Base-by-base conservation (phyloP, 2,329 filamentous ascomycete species). In the Monilinia polystroma region DNA sequence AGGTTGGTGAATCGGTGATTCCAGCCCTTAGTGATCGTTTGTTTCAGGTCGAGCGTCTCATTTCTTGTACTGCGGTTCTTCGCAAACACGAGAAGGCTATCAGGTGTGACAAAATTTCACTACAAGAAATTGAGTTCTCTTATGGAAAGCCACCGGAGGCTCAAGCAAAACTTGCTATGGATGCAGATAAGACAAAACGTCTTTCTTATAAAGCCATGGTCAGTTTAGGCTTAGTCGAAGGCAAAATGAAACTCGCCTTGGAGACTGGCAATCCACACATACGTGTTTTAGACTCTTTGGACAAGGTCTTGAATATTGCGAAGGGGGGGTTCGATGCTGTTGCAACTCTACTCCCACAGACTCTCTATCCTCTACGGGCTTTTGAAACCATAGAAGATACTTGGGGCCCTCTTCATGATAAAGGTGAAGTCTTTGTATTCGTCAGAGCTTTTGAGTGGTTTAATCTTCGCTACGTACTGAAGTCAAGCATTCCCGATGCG, bases 31-130 rank as follows among this genome's bases (percentile, higher is more conserved):
- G 72, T n/a, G 72, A 76, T 51, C 72, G 72, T 26, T 60, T 74
- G 80, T 82, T 69, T 80, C 83, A 62, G 83, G 87, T 95, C 67
- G 86, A 90, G 73, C 85, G 89, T 26, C 82, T 95, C 38, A 87
- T 92, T 51, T 84, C 84, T 54, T 91, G 91, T 73, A 81, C 92
- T 35, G 84, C 87, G 55, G 86, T 88, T 1, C 84, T 93, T 69
- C 81, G 86, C 65, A 80, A 81, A 69, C 81, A 85, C 70, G 80
- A 81, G 57, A 81, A 81, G 20, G 81, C 83, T 63, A 83, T 90
- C 47, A 79, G 80, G 54, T 84, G 84, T 74, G 83, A 88, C 71
- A 80, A 83, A 52, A 82, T 89, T 66, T 86, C 84, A 20, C 80
- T 94, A 66, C 80, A 81, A 70, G 81, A 84, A 69, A 83, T 95